These are phyloP conservation scores for Mariannaea elegans DNA, from an alignment of 2,329 filamentous ascomycete genomes.

Conservation along the genomic window DNA sequence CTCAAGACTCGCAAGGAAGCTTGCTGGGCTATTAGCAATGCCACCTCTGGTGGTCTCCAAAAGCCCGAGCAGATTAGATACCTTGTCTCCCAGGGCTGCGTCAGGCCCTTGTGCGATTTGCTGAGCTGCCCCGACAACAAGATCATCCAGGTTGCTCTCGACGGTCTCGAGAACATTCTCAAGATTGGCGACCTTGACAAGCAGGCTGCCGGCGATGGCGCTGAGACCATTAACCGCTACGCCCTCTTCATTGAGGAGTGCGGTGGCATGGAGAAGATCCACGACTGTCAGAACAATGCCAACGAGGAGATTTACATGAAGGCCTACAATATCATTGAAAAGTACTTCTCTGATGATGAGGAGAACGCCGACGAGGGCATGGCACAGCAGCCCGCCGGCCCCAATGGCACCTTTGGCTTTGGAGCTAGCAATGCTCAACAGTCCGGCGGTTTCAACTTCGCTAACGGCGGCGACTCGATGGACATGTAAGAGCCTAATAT, in stretches of 20 bases:
- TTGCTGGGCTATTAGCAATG: conserved; percentile 99
- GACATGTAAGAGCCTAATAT: conserved; percentile 62
- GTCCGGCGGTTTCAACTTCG: conserved; percentile 92
- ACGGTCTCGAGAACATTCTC: conserved; percentile 98
- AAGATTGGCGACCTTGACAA: conserved; percentile 99
- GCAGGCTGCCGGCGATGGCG: conserved; percentile 79
- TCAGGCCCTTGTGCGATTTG: conserved; percentile 95
- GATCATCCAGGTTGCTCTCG: conserved; percentile 98
- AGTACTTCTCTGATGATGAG: conserved; percentile 99
- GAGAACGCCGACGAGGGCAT: conserved; percentile 87
- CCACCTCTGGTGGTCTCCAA: conserved; percentile 95
- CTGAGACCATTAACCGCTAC: conserved; percentile 91
- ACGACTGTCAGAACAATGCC: conserved; percentile 99
- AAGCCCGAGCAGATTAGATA: conserved; percentile 99
- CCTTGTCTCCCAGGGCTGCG: conserved; percentile 91
- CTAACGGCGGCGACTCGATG: conserved; percentile 73
- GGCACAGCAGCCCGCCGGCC: conserved; percentile 70
- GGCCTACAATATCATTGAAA: conserved; percentile 99
- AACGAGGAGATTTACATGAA: conserved; percentile 99
- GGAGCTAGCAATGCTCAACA: conserved; percentile 70
- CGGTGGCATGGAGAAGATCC: conserved; percentile 99
- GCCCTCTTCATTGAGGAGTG: conserved; percentile 99
- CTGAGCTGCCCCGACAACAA: conserved; percentile 98
- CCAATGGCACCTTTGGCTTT: conserved; percentile 82
- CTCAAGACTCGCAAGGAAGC: conserved; percentile 99